Conservation (phyloP, 1,139 yeast species). For the Blastobotrys aristatus region DNA sequence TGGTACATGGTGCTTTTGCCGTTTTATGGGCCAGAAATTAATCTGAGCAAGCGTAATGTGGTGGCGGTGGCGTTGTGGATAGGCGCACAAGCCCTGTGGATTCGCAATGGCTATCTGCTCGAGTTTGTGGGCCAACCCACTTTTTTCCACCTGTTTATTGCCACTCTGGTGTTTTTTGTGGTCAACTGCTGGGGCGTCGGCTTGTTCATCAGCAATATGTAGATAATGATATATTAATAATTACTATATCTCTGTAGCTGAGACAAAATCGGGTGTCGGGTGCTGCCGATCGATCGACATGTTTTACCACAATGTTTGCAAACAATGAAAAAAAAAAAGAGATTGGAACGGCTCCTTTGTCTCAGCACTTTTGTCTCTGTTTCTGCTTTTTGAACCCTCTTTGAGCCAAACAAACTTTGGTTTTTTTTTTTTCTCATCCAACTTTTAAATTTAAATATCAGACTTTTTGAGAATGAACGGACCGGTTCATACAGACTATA, state of each 20-base stretch:
- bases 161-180: slow-evolving; percentile 62
- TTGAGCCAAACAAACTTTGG: too few relatives aligned
- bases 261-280: too few relatives aligned
- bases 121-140: slow-evolving; percentile 74
- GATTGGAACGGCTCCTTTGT: too few relatives aligned
- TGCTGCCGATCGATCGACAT: too few relatives aligned
- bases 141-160: slow-evolving; percentile 56
- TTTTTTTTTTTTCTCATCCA: too few relatives aligned
- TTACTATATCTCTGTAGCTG: too few relatives aligned
- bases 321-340: too few relatives aligned
- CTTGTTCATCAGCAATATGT: slow-evolving; percentile 13
- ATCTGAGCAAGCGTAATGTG: slow-evolving; percentile 15
- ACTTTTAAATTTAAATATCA: too few relatives aligned
- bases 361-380: too few relatives aligned
- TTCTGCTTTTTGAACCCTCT: too few relatives aligned
- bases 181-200: slow-evolving; percentile 64
- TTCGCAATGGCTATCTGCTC: slow-evolving; percentile 66
- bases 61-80: slow-evolving; percentile 56
- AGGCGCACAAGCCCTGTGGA: slow-evolving; percentile 69
- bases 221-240: not conserved
- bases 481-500: slow-evolving; percentile 14
- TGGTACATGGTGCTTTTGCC: slow-evolving; percentile 90
- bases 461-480: slow-evolving; percentile 11
- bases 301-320: too few relatives aligned
- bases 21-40: slow-evolving; percentile 39